phyloP scores from a whole-genome alignment of 83 land plant genomes.

The Thuja plicata region DNA sequence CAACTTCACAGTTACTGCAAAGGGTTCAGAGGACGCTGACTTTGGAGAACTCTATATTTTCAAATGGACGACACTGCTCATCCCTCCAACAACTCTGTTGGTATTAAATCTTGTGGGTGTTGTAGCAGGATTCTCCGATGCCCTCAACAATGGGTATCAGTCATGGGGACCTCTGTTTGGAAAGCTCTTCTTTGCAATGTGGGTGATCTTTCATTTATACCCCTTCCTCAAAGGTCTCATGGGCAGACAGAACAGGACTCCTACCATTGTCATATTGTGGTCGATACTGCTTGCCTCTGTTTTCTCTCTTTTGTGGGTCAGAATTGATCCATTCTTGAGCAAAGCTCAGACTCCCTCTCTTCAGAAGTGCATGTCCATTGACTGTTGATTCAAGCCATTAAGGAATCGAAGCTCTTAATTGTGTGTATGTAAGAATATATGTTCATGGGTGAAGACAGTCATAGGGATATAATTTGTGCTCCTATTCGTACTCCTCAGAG shows the following conservation, averaged over 20 bases:
- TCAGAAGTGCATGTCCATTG: conserved; percentile 54
- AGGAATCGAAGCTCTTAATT: neutral
- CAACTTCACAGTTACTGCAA: conserved; percentile 70
- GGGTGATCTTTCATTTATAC: conserved; percentile 72
- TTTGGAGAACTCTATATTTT: conserved; percentile 58
- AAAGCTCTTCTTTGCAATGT: conserved; percentile 59
- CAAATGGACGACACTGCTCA: conserved; percentile 68
- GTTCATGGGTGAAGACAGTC: too few relatives aligned
- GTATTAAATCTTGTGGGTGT: conserved; percentile 55
- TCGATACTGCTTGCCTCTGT: conserved; percentile 62
- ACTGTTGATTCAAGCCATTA: conserved; percentile 19
- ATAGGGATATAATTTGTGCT: too few relatives aligned
- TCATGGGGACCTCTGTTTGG: conserved; percentile 72
- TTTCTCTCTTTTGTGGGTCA: conserved; percentile 67
- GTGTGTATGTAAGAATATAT: neutral
- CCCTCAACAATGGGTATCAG: conserved; percentile 52
- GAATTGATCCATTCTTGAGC: conserved; percentile 51
- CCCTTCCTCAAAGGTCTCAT: conserved; percentile 74
- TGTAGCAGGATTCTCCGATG: conserved; percentile 65
- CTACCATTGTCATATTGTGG: conserved; percentile 67
- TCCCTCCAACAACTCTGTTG: conserved; percentile 58
- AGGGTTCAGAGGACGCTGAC: conserved; percentile 46
- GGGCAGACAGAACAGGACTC: conserved; percentile 69
- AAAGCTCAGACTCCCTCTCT: conserved; percentile 15
- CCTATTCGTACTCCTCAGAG: too few relatives aligned